A percentile compares a stretch with the other conserved stretches of the same genome.
phyloP scores from a whole-genome alignment of 345 rosid species.

The Moringa oleifera region DNA sequence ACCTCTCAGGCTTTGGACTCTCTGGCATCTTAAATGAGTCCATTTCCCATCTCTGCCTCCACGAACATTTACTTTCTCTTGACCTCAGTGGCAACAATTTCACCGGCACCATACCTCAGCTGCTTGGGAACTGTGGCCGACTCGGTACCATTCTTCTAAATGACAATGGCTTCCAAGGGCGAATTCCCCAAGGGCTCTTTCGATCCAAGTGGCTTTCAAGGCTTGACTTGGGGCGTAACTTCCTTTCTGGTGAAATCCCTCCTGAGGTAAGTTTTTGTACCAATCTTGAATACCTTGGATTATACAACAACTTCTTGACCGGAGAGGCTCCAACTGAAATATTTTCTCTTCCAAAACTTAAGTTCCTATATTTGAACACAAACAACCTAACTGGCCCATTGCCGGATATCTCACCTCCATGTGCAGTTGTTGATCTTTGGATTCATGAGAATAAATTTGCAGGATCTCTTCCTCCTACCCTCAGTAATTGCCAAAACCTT shows the following conservation, averaged over 20 bases:
- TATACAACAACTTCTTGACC: constrained; percentile 27
- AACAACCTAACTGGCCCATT: constrained; percentile 31
- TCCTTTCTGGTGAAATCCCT: constrained; percentile 32
- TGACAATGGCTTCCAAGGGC: constrained; percentile 23
- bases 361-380: constrained; percentile 26
- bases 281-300: constrained; percentile 31
- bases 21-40: constrained; percentile 27
- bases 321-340: constrained; percentile 29
- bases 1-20: constrained; percentile 29
- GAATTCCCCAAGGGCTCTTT: constrained; percentile 29
- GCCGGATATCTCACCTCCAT: constrained; percentile 22
- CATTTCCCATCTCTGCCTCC: constrained; percentile 27
- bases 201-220: constrained; percentile 15
- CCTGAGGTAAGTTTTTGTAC: constrained; percentile 28
- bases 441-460: constrained; percentile 26
- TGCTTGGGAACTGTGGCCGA: constrained; percentile 27
- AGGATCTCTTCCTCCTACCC: constrained; percentile 22
- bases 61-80: constrained; percentile 21
- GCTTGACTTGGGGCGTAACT: constrained; percentile 29
- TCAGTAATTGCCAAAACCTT: constrained; percentile 25
- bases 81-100: constrained; percentile 39
- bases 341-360: constrained; percentile 25
- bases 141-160: constrained; percentile 27
- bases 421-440: constrained; percentile 25
- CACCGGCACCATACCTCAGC: constrained; percentile 25